These are phyloP conservation scores for Priceomyces melissophilus DNA, from an alignment of 805 yeast genomes.

Conservation along the genomic window DNA sequence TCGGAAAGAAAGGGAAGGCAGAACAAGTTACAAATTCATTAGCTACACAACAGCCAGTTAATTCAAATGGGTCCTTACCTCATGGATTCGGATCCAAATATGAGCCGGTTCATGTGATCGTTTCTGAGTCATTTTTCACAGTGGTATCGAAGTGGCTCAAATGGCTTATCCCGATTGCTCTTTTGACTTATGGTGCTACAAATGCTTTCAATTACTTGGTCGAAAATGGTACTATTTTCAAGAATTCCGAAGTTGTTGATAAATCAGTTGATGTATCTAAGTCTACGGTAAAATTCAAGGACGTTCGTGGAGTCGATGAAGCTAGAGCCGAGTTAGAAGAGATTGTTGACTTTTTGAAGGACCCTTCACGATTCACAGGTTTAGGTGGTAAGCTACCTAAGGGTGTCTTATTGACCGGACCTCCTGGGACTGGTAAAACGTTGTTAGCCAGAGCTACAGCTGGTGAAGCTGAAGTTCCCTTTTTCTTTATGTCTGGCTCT, in stretches of 20 bases:
- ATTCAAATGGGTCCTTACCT: conserved; percentile 14
- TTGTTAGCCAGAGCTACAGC: conserved; percentile 96
- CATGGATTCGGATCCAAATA: conserved; percentile 56
- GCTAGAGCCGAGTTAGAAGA: conserved; percentile 97
- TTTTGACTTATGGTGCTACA: conserved; percentile 77
- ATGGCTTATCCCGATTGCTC: conserved; percentile 80
- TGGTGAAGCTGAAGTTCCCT: conserved; percentile 98
- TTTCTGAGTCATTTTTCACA: conserved; percentile 78
- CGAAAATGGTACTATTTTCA: conserved; percentile 80
- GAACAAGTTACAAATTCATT: conserved; percentile 55
- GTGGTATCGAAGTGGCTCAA: conserved; percentile 82
- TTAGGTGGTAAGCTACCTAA: conserved; percentile 97
- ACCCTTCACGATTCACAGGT: conserved; percentile 93
- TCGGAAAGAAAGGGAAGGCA: conserved; percentile 78
- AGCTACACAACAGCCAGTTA: conserved; percentile 2
- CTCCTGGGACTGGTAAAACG: conserved; percentile 99
- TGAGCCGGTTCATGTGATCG: conserved; percentile 92
- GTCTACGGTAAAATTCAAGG: conserved; percentile 83
- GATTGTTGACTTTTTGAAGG: conserved; percentile 94
- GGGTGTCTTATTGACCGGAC: conserved; percentile 95
- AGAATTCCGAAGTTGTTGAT: conserved; percentile 67
- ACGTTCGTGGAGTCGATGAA: conserved; percentile 97
- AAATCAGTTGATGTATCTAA: conserved; percentile 80
- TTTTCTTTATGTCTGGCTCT: conserved; percentile 97
- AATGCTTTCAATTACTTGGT: conserved; percentile 73